Evolutionary conservation across 2,329 filamentous ascomycete genomes (phyloP).

Genomic region (Epichloe hybrida): DNA sequence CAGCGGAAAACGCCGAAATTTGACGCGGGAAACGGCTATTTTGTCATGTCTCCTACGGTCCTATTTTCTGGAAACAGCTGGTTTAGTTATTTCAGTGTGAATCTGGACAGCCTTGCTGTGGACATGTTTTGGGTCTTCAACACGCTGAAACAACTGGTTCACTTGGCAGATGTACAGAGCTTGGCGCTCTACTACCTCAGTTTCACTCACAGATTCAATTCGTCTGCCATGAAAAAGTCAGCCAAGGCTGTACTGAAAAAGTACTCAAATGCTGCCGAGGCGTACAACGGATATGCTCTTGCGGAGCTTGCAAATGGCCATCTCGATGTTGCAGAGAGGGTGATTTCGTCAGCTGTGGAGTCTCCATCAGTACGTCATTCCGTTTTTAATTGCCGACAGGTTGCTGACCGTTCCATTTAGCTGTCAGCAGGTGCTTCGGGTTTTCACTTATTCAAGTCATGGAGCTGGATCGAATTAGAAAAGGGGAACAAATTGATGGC

Average conservation of each 20-base stretch:
- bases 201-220: constrained; percentile 42
- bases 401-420: constrained; percentile 8
- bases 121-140: constrained; percentile 36
- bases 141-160: constrained; percentile 45
- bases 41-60: constrained; percentile 31
- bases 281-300: constrained; percentile 72
- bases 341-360: constrained; percentile 51
- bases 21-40: constrained; percentile 13
- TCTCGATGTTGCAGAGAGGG: constrained; percentile 42
- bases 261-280: constrained; percentile 44
- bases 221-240: constrained; percentile 46
- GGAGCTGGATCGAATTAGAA: constrained; percentile 54
- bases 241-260: constrained; percentile 64
- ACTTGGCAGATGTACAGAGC: constrained; percentile 17
- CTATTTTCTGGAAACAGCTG: constrained; percentile 34
- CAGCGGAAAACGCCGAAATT: constrained; percentile 18
- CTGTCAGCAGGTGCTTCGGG: constrained; percentile 9
- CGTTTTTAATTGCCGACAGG: not conserved
- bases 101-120: constrained; percentile 11
- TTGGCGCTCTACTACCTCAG: constrained; percentile 60
- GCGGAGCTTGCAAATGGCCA: constrained; percentile 52
- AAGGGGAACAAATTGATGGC: constrained; percentile 21
- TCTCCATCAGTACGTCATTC: constrained; percentile 17
- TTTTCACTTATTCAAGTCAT: constrained; percentile 42
- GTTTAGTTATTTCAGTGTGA: constrained; percentile 29